phyloP scores from a whole-genome alignment of 192 early-diverging fungal species.

The Gryganskiella cystojenkinii region DNA sequence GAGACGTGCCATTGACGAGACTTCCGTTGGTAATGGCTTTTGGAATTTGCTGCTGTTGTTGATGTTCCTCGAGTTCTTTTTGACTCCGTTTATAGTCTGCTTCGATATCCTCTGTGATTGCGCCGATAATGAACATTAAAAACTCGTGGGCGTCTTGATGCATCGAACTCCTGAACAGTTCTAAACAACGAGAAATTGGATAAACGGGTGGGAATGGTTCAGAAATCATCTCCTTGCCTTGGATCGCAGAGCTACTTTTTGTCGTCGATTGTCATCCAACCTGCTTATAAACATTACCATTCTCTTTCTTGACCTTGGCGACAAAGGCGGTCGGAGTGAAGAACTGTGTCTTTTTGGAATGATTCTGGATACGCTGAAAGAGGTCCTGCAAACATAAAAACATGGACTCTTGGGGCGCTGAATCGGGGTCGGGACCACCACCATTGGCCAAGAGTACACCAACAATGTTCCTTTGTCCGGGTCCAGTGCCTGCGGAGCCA shows the following conservation, averaged over 20 bases:
- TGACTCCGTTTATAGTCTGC: constrained; percentile 68
- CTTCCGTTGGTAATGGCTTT: constrained; percentile 22
- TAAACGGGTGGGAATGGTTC: constrained; percentile 6
- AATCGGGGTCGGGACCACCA: constrained; percentile 52
- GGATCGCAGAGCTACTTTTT: background rate
- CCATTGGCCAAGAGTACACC: constrained; percentile 53
- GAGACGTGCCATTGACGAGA: constrained; percentile 3
- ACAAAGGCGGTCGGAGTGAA: constrained; percentile 89
- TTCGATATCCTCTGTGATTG: constrained; percentile 87
- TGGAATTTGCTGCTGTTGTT: too few relatives aligned
- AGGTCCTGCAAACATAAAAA: constrained; percentile 87
- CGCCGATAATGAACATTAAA: constrained; percentile 93
- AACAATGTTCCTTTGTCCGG: constrained; percentile 32
- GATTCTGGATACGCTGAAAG: constrained; percentile 84
- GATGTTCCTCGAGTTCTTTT: constrained; percentile 35
- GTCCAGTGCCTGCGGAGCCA: constrained; percentile 10
- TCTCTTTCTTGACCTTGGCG: constrained; percentile 90
- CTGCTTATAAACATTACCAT: constrained; percentile 67
- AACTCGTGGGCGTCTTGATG: constrained; percentile 99
- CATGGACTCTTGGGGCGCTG: constrained; percentile 81
- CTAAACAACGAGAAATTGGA: constrained; percentile 55
- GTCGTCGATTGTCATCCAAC: background rate
- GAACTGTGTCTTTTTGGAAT: constrained; percentile 86
- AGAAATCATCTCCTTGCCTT: constrained; percentile 10
- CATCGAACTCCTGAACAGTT: constrained; percentile 91